These are phyloP conservation scores for Chenopodium berlandieri DNA, from an alignment of 148 eudicot species.

Conservation along the genomic window DNA sequence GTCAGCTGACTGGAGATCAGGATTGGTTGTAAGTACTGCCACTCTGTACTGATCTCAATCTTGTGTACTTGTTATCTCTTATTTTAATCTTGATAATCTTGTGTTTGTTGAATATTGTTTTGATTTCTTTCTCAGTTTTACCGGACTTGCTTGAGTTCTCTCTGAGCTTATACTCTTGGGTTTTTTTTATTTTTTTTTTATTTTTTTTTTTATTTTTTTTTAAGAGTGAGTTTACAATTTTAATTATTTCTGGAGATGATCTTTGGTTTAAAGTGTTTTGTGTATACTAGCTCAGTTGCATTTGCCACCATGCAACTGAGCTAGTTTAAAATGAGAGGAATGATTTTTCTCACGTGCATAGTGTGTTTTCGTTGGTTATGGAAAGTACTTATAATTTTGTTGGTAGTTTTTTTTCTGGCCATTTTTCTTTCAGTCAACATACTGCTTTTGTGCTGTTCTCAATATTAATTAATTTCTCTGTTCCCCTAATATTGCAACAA, in stretches of 20 bases:
- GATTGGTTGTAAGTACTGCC: slow-evolving; percentile 78
- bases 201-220: too few relatives aligned
- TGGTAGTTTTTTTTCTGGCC: not conserved
- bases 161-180: not conserved
- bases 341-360: not conserved
- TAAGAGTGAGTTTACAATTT: not conserved
- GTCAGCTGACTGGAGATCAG: slow-evolving; percentile 75
- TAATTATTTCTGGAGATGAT: not conserved
- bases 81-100: not conserved
- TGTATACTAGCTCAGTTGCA: not conserved
- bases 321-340: not conserved
- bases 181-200: not conserved
- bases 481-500: too few relatives aligned
- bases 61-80: not conserved
- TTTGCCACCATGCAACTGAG: not conserved
- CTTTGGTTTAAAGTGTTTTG: not conserved
- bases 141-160: not conserved
- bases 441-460: not conserved
- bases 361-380: too few relatives aligned
- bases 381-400: not conserved
- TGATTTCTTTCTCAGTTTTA: not conserved
- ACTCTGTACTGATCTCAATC: not conserved
- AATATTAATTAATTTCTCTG: not conserved
- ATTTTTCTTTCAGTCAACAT: not conserved
- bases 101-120: not conserved